Evolutionary conservation across 257 asterid genomes (phyloP).

Genomic region (Voacanga thouarsii): DNA sequence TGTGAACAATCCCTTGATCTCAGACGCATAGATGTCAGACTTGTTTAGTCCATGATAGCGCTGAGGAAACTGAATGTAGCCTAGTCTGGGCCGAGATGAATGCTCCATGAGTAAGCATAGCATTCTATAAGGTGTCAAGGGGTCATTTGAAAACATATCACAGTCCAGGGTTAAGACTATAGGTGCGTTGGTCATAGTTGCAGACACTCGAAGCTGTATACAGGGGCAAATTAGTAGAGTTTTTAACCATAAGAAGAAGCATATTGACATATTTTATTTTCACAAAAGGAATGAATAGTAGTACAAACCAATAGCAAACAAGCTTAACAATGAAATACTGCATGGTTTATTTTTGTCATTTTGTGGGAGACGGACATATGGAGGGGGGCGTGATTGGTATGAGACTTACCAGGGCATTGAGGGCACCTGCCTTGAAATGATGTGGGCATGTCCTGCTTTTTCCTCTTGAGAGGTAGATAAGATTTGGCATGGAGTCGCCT

Average conservation of each 20-base stretch:
- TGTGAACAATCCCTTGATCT: slow-evolving; percentile 48
- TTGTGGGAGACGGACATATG: no score
- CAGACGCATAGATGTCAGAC: slow-evolving; percentile 59
- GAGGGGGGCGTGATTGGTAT: no score
- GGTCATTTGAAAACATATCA: slow-evolving; percentile 80
- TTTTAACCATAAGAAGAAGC: background rate
- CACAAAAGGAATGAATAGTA: no score
- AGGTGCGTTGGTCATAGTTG: slow-evolving; percentile 61
- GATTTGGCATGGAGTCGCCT: slow-evolving; percentile 59
- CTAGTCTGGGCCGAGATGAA: slow-evolving; percentile 39
- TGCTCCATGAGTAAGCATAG: slow-evolving; percentile 41
- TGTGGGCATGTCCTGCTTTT: slow-evolving; percentile 47
- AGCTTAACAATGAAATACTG: no score
- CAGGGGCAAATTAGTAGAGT: background rate
- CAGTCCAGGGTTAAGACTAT: slow-evolving; percentile 63
- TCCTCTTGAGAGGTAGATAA: slow-evolving; percentile 65
- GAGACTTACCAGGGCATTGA: slow-evolving; percentile 53
- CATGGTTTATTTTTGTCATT: no score
- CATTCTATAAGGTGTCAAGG: slow-evolving; percentile 45
- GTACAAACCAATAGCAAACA: no score
- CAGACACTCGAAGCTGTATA: slow-evolving; percentile 69
- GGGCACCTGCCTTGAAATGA: slow-evolving; percentile 85
- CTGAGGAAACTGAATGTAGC: slow-evolving; percentile 74
- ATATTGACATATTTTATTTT: background rate
- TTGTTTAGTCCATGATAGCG: slow-evolving; percentile 59